These are phyloP conservation scores for Amanita phalloides DNA, from an alignment of 768 basidiomycete species.

Conservation along the genomic window DNA sequence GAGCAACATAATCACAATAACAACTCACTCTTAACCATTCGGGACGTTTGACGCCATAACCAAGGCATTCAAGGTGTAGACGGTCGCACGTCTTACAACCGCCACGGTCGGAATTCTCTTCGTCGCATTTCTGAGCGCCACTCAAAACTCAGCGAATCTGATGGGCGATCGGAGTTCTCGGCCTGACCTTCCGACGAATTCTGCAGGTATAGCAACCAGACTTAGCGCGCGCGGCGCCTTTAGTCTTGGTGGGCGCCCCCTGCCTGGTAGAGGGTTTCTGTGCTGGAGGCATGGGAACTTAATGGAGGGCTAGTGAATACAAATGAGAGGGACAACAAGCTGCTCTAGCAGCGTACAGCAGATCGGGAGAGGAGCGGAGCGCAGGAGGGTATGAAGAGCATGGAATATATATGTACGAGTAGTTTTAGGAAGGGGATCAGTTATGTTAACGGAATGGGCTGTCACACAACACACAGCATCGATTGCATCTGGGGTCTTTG, in stretches of 20 bases:
- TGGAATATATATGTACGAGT: slow-evolving; percentile 22
- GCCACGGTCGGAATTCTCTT: slow-evolving; percentile 49
- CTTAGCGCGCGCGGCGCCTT: slow-evolving; percentile 78
- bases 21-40: slow-evolving; percentile 71
- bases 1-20: slow-evolving; percentile 5
- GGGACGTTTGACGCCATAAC: slow-evolving; percentile 77
- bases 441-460: slow-evolving; percentile 5
- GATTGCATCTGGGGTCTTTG: slow-evolving; percentile 5
- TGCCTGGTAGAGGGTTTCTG: slow-evolving; percentile 32
- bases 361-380: slow-evolving; percentile 10
- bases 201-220: slow-evolving; percentile 86
- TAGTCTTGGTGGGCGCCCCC: slow-evolving; percentile 62
- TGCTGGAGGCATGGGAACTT: slow-evolving; percentile 23
- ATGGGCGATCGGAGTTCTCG: slow-evolving; percentile 9
- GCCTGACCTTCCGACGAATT: slow-evolving; percentile 68
- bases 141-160: slow-evolving; percentile 11
- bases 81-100: slow-evolving; percentile 70
- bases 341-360: background rate
- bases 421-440: slow-evolving; percentile 10
- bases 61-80: slow-evolving; percentile 74
- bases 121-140: slow-evolving; percentile 68
- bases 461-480: background rate
- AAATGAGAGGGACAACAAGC: background rate
- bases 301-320: slow-evolving; percentile 5
- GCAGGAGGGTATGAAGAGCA: slow-evolving; percentile 13